Evolutionary conservation across 768 basidiomycete genomes (phyloP).

Genomic region (Termitomyces sp.): DNA sequence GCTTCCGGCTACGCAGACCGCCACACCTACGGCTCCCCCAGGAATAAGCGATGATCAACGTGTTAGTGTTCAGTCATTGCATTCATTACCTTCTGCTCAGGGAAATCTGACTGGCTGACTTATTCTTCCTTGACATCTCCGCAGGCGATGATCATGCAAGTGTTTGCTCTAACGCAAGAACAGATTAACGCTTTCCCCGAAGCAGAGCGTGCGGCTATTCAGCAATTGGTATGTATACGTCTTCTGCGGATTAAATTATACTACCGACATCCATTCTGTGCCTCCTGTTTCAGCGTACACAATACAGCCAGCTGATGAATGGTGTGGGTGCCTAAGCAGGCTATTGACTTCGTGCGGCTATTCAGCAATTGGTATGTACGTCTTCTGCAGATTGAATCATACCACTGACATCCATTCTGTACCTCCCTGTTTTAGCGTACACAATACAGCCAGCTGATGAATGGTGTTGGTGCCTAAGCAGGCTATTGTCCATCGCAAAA

Average conservation of each 20-base stretch:
- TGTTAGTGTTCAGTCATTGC: slow-evolving; percentile 15
- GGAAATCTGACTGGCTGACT: background rate
- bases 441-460: slow-evolving; percentile 36
- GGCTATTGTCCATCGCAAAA: background rate
- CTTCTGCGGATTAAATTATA: background rate
- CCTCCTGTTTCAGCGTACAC: slow-evolving; percentile 25
- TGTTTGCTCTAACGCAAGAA: slow-evolving; percentile 73
- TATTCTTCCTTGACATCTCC: background rate
- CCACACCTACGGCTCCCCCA: slow-evolving; percentile 27
- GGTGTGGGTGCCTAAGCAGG: slow-evolving; percentile 14
- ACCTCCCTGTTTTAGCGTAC: slow-evolving; percentile 24
- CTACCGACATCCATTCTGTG: background rate
- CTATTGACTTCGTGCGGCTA: slow-evolving; percentile 71
- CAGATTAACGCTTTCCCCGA: slow-evolving; percentile 82
- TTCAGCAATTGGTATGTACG: slow-evolving; percentile 67
- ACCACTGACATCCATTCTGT: background rate
- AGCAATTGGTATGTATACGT: slow-evolving; percentile 57
- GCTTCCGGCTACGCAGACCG: slow-evolving; percentile 23
- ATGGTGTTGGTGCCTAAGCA: slow-evolving; percentile 9
- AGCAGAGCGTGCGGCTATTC: slow-evolving; percentile 71
- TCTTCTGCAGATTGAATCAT: background rate
- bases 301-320: slow-evolving; percentile 36
- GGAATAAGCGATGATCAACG: slow-evolving; percentile 52
- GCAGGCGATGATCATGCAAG: slow-evolving; percentile 83
- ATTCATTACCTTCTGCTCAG: slow-evolving; percentile 10